Evolutionary conservation across 352 stramenopile genomes (phyloP).

Genomic region (Phytophthora chlamydospora): DNA sequence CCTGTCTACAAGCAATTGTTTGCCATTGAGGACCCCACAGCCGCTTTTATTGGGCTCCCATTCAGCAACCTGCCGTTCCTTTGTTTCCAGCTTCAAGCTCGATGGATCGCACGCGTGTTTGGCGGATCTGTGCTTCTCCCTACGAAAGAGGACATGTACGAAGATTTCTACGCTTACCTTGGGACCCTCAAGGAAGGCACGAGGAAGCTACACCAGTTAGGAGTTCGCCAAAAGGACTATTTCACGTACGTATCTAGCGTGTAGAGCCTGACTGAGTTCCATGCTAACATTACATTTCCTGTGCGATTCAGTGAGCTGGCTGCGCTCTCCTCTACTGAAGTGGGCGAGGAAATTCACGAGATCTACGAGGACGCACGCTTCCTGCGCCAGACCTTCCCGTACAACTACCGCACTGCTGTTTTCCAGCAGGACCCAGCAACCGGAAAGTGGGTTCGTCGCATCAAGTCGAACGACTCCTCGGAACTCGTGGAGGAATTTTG

Average conservation of each 20-base stretch:
- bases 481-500: conserved; percentile 43
- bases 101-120: conserved; percentile 74
- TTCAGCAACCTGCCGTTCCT: conserved; percentile 85
- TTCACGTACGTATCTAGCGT: conserved; percentile 43
- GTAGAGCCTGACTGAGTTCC: background rate
- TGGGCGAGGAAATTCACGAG: conserved; percentile 55
- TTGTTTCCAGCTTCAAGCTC: conserved; percentile 80
- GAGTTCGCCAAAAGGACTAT: conserved; percentile 51
- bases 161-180: conserved; percentile 57
- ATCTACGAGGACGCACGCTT: conserved; percentile 74
- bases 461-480: conserved; percentile 31
- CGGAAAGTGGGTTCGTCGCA: conserved; percentile 50
- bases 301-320: conserved; percentile 42
- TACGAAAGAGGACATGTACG: conserved; percentile 75
- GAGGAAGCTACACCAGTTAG: conserved; percentile 77
- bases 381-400: conserved; percentile 61
- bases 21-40: conserved; percentile 74
- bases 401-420: conserved; percentile 68
- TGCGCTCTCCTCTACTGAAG: conserved; percentile 39
- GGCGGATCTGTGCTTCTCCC: conserved; percentile 42
- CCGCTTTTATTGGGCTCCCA: conserved; percentile 73
- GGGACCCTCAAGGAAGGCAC: conserved; percentile 45
- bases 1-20: conserved; percentile 84
- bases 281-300: conserved; percentile 7
- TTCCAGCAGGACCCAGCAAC: conserved; percentile 49